Evolutionary conservation across 306 rosid species (phyloP).

Genomic region (Albizia julibrissin): DNA sequence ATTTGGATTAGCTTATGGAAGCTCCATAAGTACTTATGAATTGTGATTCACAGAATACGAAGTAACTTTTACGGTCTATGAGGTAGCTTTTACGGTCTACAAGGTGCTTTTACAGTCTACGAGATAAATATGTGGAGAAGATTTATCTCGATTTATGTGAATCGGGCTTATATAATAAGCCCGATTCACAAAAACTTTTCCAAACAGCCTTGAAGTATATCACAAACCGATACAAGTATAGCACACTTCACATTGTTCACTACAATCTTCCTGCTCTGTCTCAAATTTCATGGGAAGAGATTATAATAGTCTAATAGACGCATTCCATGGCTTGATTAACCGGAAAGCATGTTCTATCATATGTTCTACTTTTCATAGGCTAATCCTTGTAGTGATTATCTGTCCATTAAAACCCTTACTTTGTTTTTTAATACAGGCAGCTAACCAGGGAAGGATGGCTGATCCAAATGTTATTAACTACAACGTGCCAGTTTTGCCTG

Average conservation of each 20-base stretch:
- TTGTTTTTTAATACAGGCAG: constrained; percentile 51
- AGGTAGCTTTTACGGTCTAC: too few relatives aligned
- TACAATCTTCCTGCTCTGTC: constrained; percentile 7
- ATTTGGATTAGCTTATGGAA: too few relatives aligned
- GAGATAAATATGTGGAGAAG: too few relatives aligned
- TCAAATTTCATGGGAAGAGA: constrained; percentile 6
- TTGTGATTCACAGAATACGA: too few relatives aligned
- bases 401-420: constrained; percentile 2
- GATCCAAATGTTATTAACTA: constrained; percentile 77
- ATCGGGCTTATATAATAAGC: too few relatives aligned
- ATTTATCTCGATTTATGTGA: too few relatives aligned
- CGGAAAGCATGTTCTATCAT: neutral
- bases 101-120: too few relatives aligned
- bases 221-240: constrained; percentile 78
- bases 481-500: constrained; percentile 85
- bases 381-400: constrained; percentile 21
- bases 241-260: constrained; percentile 24
- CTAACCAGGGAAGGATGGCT: constrained; percentile 65
- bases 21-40: too few relatives aligned
- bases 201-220: too few relatives aligned
- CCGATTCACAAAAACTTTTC: too few relatives aligned
- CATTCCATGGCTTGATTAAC: constrained; percentile 26
- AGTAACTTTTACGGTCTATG: too few relatives aligned
- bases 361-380: neutral
- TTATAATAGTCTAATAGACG: constrained; percentile 4